Evolutionary conservation across 257 asterid genomes (phyloP).

Genomic region (Nicotiana attenuata): DNA sequence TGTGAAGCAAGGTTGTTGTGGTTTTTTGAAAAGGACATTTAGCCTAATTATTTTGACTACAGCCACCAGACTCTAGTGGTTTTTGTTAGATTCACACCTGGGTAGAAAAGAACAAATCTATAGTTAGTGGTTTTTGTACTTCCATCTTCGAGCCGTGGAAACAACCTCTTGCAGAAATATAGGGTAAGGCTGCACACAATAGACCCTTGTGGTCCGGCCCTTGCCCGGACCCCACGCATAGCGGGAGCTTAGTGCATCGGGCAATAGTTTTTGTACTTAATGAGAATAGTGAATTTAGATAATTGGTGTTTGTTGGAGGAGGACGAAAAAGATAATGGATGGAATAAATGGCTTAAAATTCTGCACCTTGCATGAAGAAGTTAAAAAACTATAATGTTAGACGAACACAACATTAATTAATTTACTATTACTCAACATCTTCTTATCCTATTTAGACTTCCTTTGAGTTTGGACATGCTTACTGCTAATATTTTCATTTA

Average conservation of each 20-base stretch:
- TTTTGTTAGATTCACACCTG: neutral
- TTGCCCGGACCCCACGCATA: too few relatives aligned
- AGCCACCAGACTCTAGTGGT: neutral
- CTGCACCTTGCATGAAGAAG: neutral
- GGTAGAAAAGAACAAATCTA: neutral
- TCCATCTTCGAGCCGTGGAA: too few relatives aligned
- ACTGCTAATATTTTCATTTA: neutral
- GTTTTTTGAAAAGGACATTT: neutral
- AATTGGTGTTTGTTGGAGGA: neutral
- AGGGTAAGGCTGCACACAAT: too few relatives aligned
- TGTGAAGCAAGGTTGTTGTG: neutral
- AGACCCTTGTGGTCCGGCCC: too few relatives aligned
- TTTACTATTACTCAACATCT: neutral
- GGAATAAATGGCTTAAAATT: neutral
- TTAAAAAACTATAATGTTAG: neutral
- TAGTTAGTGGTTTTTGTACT: neutral
- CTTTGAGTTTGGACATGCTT: neutral
- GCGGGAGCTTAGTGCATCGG: too few relatives aligned
- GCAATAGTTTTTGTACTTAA: neutral
- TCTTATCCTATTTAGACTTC: neutral
- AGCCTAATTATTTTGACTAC: neutral
- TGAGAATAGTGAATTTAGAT: neutral
- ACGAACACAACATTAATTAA: neutral
- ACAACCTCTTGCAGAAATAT: too few relatives aligned
- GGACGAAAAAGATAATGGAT: neutral